phyloP scores from a whole-genome alignment of 23 red algal genomes.

The Cyanidiococcus yangmingshanensis region DNA sequence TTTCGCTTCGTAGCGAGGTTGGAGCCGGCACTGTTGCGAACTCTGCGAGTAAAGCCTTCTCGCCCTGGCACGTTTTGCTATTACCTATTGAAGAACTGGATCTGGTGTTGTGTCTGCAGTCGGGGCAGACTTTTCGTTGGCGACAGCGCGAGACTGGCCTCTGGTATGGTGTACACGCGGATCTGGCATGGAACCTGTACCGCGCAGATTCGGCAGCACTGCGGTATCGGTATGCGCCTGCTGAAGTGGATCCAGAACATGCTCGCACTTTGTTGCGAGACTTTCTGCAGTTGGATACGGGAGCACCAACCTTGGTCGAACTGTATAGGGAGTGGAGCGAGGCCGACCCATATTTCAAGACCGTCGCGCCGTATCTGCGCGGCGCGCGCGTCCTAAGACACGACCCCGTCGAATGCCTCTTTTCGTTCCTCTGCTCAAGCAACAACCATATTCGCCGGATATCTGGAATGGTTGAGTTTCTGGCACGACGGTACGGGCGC shows the following conservation, averaged over 20 bases:
- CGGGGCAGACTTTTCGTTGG: slow-evolving; percentile 68
- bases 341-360: slow-evolving; percentile 36
- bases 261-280: not conserved
- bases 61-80: not conserved
- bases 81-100: slow-evolving; percentile 17
- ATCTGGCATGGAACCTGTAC: not conserved
- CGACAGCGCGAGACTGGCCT: slow-evolving; percentile 4
- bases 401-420: slow-evolving; percentile 72
- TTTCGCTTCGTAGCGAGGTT: not conserved
- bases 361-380: slow-evolving; percentile 31
- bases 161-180: not conserved
- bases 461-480: slow-evolving; percentile 46
- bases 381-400: slow-evolving; percentile 53
- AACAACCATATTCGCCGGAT: slow-evolving; percentile 93
- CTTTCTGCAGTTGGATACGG: not conserved
- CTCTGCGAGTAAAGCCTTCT: not conserved
- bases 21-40: not conserved
- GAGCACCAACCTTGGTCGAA: not conserved
- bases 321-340: slow-evolving; percentile 17
- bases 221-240: not conserved
- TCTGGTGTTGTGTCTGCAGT: slow-evolving; percentile 30
- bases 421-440: slow-evolving; percentile 74
- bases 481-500: slow-evolving; percentile 52
- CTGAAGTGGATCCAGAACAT: not conserved
- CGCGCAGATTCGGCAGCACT: not conserved